A percentile compares a stretch with the other conserved stretches of the same genome.
Evolutionary conservation across 1,284 basidiomycete species (phyloP).

Genomic region (Melampsora medusae): DNA sequence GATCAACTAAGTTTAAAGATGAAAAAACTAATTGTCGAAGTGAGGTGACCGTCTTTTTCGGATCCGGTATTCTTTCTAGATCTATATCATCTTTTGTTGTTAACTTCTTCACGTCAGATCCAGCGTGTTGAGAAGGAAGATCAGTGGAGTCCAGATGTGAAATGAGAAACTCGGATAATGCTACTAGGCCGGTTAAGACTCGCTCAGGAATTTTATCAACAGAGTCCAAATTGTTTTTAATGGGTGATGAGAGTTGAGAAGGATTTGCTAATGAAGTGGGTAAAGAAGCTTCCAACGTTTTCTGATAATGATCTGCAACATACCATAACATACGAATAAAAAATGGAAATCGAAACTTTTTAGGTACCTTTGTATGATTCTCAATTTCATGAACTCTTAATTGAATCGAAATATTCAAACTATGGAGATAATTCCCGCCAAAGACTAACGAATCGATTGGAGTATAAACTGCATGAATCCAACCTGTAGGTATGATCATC

Average conservation of each 20-base stretch:
- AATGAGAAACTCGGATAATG: slow-evolving; percentile 19
- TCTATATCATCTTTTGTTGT: slow-evolving; percentile 8
- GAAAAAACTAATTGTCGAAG: slow-evolving; percentile 13
- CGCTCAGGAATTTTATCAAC: slow-evolving; percentile 9
- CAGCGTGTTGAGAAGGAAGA: not conserved
- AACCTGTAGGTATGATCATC: slow-evolving; percentile 87
- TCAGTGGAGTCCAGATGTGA: not conserved
- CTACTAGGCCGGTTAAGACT: slow-evolving; percentile 15
- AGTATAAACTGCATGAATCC: slow-evolving; percentile 95
- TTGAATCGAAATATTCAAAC: slow-evolving; percentile 70
- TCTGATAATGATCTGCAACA: slow-evolving; percentile 51
- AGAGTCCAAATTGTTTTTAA: slow-evolving; percentile 14
- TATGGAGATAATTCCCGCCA: slow-evolving; percentile 94
- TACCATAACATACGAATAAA: slow-evolving; percentile 55
- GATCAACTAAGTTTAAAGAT: not conserved
- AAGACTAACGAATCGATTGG: slow-evolving; percentile 89
- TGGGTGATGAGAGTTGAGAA: not conserved
- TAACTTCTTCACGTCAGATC: not conserved
- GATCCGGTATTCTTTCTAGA: slow-evolving; percentile 9
- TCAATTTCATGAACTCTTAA: slow-evolving; percentile 85
- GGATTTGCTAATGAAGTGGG: not conserved
- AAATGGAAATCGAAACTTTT: slow-evolving; percentile 85
- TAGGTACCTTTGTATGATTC: slow-evolving; percentile 84
- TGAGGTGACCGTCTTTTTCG: not conserved
- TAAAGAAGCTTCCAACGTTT: not conserved